These are phyloP conservation scores for Coffea humblotiana DNA, from an alignment of 305 asterid species.

Conservation along the genomic window DNA sequence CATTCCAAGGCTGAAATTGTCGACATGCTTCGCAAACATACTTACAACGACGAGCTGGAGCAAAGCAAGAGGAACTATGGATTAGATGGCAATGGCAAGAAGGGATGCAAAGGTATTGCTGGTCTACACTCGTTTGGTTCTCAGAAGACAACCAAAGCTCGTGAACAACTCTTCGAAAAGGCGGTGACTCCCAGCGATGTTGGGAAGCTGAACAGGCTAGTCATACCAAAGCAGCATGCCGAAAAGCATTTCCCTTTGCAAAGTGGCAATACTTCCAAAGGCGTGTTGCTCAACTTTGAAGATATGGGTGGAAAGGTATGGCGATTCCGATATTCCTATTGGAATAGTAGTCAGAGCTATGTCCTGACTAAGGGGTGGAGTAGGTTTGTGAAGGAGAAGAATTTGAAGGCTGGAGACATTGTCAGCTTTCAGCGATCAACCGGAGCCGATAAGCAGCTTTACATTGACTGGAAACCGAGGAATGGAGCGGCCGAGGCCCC, in stretches of 20 bases:
- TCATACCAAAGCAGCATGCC: constrained; percentile 83
- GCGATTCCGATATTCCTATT: constrained; percentile 78
- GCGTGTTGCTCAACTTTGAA: constrained; percentile 65
- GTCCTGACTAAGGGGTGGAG: constrained; percentile 90
- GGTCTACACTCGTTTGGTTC: constrained; percentile 16
- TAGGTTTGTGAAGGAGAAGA: constrained; percentile 78
- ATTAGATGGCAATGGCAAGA: constrained; percentile 11
- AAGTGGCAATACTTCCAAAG: constrained; percentile 49
- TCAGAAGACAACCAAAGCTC: constrained; percentile 29
- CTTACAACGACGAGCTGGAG: constrained; percentile 72
- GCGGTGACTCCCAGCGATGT: constrained; percentile 90
- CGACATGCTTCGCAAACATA: constrained; percentile 84
- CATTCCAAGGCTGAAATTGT: constrained; percentile 86
- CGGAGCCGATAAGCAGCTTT: constrained; percentile 57
- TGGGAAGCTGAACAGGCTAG: constrained; percentile 78
- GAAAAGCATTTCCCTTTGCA: constrained; percentile 77
- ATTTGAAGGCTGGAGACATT: constrained; percentile 68
- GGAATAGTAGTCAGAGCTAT: constrained; percentile 91
- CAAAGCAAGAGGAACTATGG: constrained; percentile 54
- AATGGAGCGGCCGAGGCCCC: constrained; percentile 1
- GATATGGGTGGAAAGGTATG: constrained; percentile 73
- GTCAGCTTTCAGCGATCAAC: constrained; percentile 61
- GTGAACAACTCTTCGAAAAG: constrained; percentile 72
- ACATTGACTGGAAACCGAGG: constrained; percentile 61
- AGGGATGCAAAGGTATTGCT: constrained; percentile 16